A percentile compares a stretch with the other conserved stretches of the same genome.
These are phyloP conservation scores for Wickerhamomyces ciferrii DNA, from an alignment of 805 yeast genomes.

Conservation along the genomic window DNA sequence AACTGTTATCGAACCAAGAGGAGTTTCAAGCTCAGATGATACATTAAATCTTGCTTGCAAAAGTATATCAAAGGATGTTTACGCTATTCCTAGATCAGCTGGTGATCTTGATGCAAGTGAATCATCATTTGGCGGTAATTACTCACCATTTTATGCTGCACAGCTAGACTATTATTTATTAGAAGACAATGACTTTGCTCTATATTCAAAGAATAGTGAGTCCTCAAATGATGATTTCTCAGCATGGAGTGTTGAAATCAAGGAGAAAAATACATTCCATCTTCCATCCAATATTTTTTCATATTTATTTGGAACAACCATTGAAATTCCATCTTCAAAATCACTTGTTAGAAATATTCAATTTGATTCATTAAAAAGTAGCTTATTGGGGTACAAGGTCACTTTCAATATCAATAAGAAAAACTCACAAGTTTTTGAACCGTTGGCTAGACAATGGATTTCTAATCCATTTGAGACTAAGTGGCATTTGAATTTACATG, in stretches of 20 bases:
- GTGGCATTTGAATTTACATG: slow-evolving; percentile 59
- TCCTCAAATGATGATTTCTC: slow-evolving; percentile 3
- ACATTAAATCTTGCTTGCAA: slow-evolving; percentile 35
- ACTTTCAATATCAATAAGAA: slow-evolving; percentile 11
- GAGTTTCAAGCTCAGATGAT: background rate
- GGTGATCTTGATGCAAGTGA: slow-evolving; percentile 33
- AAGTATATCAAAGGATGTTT: slow-evolving; percentile 33
- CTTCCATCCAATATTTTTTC: background rate
- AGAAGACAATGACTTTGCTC: slow-evolving; percentile 41
- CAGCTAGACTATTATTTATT: slow-evolving; percentile 35
- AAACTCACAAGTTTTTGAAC: slow-evolving; percentile 33
- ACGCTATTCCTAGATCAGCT: slow-evolving; percentile 48
- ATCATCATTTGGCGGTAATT: slow-evolving; percentile 50
- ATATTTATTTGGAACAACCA: slow-evolving; percentile 17
- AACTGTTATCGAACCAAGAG: slow-evolving; percentile 1
- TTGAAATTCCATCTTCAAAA: slow-evolving; percentile 36
- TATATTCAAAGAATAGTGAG: slow-evolving; percentile 33
- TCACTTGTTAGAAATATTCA: slow-evolving; percentile 42
- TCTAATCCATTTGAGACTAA: slow-evolving; percentile 68
- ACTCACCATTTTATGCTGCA: slow-evolving; percentile 43
- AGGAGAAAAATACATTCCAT: background rate
- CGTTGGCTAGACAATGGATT: slow-evolving; percentile 65
- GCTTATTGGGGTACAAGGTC: slow-evolving; percentile 50
- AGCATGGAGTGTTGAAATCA: background rate
- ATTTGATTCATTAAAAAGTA: slow-evolving; percentile 56